Percentiles rank a stretch among this genome's conserved stretches.
These are phyloP conservation scores for Holtermanniella nyarrowii DNA, from an alignment of 768 basidiomycete species.

Conservation along the genomic window DNA sequence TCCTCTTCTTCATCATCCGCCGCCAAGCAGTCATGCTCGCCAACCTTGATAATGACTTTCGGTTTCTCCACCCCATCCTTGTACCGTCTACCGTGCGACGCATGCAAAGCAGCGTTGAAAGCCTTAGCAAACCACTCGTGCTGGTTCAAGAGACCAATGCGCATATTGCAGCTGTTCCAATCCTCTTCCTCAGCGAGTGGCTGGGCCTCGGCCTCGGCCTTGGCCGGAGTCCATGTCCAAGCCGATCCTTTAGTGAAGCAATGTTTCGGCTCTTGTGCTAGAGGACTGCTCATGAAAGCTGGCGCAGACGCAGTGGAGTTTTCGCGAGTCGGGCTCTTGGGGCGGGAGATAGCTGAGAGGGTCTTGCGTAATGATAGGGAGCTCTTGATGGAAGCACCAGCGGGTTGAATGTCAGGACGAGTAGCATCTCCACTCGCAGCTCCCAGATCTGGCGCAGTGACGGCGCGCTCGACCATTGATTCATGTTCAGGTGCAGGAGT, in stretches of 20 bases:
- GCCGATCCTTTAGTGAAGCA: not conserved
- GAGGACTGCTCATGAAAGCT: not conserved
- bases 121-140: slow-evolving; percentile 26
- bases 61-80: slow-evolving; percentile 11
- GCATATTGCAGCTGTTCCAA: slow-evolving; percentile 19
- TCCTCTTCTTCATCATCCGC: slow-evolving; percentile 21
- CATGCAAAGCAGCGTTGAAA: slow-evolving; percentile 18
- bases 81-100: slow-evolving; percentile 9
- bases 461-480: too few species aligned
- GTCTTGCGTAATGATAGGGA: not conserved
- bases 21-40: slow-evolving; percentile 21
- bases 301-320: not conserved
- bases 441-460: too few species aligned
- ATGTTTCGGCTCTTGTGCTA: too few species aligned
- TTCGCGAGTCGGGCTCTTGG: not conserved
- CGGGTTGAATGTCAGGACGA: not conserved
- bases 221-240: not conserved
- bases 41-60: slow-evolving; percentile 27
- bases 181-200: not conserved
- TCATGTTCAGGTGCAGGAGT: too few species aligned
- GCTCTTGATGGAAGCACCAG: not conserved
- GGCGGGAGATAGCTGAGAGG: not conserved
- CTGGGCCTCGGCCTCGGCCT: slow-evolving; percentile 1
- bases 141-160: slow-evolving; percentile 35
- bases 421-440: not conserved